A percentile compares a stretch with the other conserved stretches of the same genome.
Conservation (phyloP, 768 basidiomycete genomes). For the Russula olivacea region DNA sequence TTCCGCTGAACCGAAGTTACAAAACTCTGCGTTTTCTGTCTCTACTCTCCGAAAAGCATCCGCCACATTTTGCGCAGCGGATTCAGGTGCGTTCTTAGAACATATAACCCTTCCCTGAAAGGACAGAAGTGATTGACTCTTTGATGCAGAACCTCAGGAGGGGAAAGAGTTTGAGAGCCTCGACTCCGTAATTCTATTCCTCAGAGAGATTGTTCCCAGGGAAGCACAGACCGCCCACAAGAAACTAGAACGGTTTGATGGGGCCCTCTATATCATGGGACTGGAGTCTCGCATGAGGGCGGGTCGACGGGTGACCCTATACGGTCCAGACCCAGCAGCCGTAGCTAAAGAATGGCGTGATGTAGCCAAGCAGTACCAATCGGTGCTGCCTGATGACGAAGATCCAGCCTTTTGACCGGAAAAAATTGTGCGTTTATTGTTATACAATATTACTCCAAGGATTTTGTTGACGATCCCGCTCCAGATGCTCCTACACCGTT, state of each 20-base stretch:
- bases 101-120: background rate
- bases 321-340: constrained; percentile 1
- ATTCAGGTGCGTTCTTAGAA: constrained; percentile 5
- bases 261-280: constrained; percentile 15
- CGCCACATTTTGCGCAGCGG: background rate
- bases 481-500: constrained; percentile 1
- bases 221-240: constrained; percentile 14
- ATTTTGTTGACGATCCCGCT: background rate
- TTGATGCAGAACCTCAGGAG: background rate
- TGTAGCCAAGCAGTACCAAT: constrained; percentile 17
- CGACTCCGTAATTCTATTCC: constrained; percentile 11
- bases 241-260: constrained; percentile 12
- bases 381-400: constrained; percentile 12
- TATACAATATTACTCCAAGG: background rate
- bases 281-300: constrained; percentile 17
- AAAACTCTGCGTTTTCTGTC: background rate
- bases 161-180: constrained; percentile 10
- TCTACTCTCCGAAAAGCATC: constrained; percentile 13
- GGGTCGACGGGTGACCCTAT: background rate
- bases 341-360: constrained; percentile 14
- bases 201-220: constrained; percentile 13
- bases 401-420: background rate
- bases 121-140: background rate
- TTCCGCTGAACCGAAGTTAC: no score
- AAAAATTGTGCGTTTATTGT: background rate